Percentiles rank a stretch among this genome's conserved stretches.
Conservation (phyloP, 2,329 filamentous ascomycete species). For the Apiospora saccharicola region DNA sequence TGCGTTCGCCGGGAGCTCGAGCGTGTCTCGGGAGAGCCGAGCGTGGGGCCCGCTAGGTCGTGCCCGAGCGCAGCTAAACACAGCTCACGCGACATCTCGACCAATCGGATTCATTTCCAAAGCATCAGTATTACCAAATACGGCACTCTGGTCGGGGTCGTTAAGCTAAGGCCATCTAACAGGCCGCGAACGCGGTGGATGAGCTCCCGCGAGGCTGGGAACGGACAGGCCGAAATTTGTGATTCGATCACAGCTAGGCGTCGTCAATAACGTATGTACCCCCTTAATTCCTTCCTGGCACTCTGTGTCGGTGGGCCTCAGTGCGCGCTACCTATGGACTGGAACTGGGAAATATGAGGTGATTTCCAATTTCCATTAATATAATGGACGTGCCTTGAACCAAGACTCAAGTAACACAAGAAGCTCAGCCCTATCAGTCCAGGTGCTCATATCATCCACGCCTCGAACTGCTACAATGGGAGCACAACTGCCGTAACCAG, state of each 20-base stretch:
- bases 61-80: not conserved
- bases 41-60: not conserved
- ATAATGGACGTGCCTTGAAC: too few species aligned
- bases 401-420: too few species aligned
- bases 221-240: not conserved
- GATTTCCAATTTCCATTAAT: too few species aligned
- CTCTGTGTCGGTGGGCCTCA: too few species aligned
- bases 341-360: too few species aligned
- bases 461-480: too few species aligned
- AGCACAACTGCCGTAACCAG: too few species aligned
- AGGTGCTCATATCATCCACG: too few species aligned
- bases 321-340: too few species aligned
- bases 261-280: not conserved
- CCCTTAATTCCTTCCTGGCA: not conserved
- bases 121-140: not conserved
- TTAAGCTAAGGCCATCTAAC: not conserved
- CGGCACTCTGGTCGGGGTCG: not conserved
- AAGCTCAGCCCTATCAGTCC: too few species aligned
- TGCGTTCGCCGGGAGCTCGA: not conserved
- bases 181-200: not conserved
- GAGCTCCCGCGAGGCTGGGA: not conserved
- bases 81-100: not conserved
- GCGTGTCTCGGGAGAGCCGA: not conserved
- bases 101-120: not conserved
- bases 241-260: too few species aligned